Evolutionary conservation across 2,329 filamentous ascomycete genomes (phyloP), one percentile per base, ranked within the genome.

Genomic region (Purpureocillium lavendulum): DNA sequence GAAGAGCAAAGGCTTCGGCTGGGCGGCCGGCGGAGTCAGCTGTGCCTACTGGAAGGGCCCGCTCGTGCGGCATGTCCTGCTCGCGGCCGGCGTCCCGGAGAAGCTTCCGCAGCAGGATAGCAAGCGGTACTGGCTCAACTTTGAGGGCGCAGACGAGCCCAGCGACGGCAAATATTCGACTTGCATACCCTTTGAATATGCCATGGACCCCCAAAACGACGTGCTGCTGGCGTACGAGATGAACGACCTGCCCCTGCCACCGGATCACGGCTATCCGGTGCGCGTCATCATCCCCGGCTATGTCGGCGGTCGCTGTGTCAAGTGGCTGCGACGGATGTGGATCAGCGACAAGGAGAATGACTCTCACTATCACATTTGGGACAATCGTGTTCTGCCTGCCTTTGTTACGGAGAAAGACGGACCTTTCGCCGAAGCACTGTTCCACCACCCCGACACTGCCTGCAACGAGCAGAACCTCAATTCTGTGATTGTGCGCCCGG

Each of bases 21-120:
- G 64, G 62, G 65, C 60, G 12, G 44, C 64, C 16, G 69, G 59
- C 0, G 70, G 59, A 1, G 60, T 66, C 4, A 63, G 66, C 10
- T 72, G 67, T 42, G 67, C 69, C 0, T 73, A 70, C 43, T 76
- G 67, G 69, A 70, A 65, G 41, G 70, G 71, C 0, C 57, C 62
- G 2, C 48, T 65, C 4, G 49, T 74, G 4, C 53, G 65, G 4
- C 64, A 73, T 41, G 61, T 26, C 6, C 21, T 74, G 2, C 54
- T 73, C 2, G 55, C 55, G 7, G 65, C 65, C 15, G 67, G 65
- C 1, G 50, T 70, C 30, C 50, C 41, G 32, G 48, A 48, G 30
- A 40, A n/a, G n/a, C 38, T 43, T 10, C 35, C 40, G 3, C 35
- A 35, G 2, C 21, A 31, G 13, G 33, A 33, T 2, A 32, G 31